Evolutionary conservation across 768 basidiomycete species (phyloP), one percentile per base, ranked within the genome.

Genomic region (Tricholoma furcatifolium): DNA sequence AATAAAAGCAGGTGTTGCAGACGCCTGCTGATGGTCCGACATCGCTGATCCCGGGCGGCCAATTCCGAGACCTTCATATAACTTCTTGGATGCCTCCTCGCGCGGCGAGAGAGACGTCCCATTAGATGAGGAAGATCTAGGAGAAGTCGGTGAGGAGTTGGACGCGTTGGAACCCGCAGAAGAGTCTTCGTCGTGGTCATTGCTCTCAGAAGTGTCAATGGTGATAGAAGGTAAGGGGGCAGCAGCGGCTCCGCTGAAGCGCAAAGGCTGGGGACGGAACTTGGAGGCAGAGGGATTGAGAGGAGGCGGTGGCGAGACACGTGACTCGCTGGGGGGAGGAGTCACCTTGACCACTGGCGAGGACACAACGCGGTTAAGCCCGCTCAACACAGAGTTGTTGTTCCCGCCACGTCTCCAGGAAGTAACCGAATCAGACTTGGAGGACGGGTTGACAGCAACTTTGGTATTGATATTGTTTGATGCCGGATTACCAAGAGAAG

Each of bases 11-110:
- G 70, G 64, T 53, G 68, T 64, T 50, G 63, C 63, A 49, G 67
- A 67, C 49, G 74, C 74, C 27, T 73, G 70, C 50, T 67, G 67
- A 51, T 72, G 65, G 24, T 76, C 74, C 41, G 71, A 64, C 45
- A 69, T 68, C 23, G 73, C 65, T 23, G 84, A 78, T 27, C 71
- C 74, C 23, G 88, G 81, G 53, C 90, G 81, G 35, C 90, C 88
- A 50, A 93, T 82, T n/a, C 91, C 88, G 36, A 94, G 79, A 35
- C 91, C 91, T 71, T 93, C 91, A 66, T 91, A 93, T 54, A 91
- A 70, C 72, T 88, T 91, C 82, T 91, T 93, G 36, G 85, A 69
- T 10, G 84, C 91, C 72, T 91, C 90, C 71, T 93, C 91, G 73
- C 91, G 87, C 66, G 87, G 87, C 71, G 88, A 90, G 61, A 92